Evolutionary conservation across 805 yeast genomes (phyloP).

Genomic region (Torulaspora delbrueckii): DNA sequence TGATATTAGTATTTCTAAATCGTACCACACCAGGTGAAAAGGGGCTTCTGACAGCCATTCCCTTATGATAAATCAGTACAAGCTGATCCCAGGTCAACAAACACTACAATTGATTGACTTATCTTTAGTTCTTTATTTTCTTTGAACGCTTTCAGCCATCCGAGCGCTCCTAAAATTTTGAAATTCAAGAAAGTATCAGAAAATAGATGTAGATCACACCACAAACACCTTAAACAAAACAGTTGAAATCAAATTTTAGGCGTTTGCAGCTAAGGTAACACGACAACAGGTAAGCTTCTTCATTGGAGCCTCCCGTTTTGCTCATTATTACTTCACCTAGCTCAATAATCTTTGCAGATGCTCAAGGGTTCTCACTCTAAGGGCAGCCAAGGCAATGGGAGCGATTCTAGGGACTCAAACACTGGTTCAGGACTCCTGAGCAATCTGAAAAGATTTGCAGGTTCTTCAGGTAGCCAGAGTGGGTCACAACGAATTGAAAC

Average conservation of each 20-base stretch:
- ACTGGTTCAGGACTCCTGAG: conserved; percentile 23
- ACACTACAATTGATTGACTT: background rate
- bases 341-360: conserved; percentile 3
- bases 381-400: conserved; percentile 12
- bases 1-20: background rate
- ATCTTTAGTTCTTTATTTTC: background rate
- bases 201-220: background rate
- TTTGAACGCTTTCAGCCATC: background rate
- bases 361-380: conserved; percentile 15
- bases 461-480: conserved; percentile 10
- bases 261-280: background rate
- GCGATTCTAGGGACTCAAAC: conserved; percentile 8
- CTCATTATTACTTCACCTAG: background rate
- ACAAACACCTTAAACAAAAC: background rate
- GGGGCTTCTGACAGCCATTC: too few relatives aligned
- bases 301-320: background rate
- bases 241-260: background rate
- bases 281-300: background rate
- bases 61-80: too few relatives aligned
- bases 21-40: background rate
- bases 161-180: background rate
- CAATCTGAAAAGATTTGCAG: conserved; percentile 29
- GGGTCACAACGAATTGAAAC: conserved; percentile 11
- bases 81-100: background rate
- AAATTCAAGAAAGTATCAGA: background rate